Base-by-base conservation (phyloP, 73 alveolate genomes). In the Paraurostyla sp. region DNA sequence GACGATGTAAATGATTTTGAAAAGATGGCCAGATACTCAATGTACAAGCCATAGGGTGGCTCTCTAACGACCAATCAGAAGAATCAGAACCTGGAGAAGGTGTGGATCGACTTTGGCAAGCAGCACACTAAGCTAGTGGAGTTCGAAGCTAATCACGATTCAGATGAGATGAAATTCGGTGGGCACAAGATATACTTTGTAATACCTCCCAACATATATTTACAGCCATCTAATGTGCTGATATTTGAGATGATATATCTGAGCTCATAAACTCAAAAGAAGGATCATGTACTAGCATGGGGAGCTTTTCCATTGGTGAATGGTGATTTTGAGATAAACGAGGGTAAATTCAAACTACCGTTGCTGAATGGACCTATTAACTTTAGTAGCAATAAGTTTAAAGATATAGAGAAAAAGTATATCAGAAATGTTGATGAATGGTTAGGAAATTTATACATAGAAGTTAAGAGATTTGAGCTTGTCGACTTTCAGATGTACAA, bases 271-370 rank as follows among this genome's bases (percentile, higher is more conserved):
- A 87, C 93, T 15, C 42, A 89, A 1, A 30, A 71, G 22, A 52
- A 50, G 0, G 97, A 93, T 65, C 69, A 75, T 48, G 95, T 92
- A 0, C 93, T 85, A 11, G 97, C 94, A 25, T 93, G 94, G 94
- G 94, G 95, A 16, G 93, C 94, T 43, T 93, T 85, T 62, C 97
- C 97, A 7, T 85, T 93, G 15, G 59, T 90, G 15, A 78, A 93
- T 75, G 60, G 94, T 15, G 96, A 91, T 63, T 91, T 91, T 46
- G 87, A 86, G 27, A 50, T 86, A 46, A 73, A 84, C 33, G 92
- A 91, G 73, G 97, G 97, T 0, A 76, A 76, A 41, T 93, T 90
- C 51, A 93, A 93, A 68, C 32, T 90, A 30, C 92, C 97, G 15
- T 36, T 92, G 85, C 88, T 92, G 7, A 59, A 58, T 52, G 97